Percentiles rank a stretch among this genome's conserved stretches.
These are phyloP conservation scores for Prunus yedoensis DNA, from an alignment of 331 rosid genomes.

Conservation along the genomic window DNA sequence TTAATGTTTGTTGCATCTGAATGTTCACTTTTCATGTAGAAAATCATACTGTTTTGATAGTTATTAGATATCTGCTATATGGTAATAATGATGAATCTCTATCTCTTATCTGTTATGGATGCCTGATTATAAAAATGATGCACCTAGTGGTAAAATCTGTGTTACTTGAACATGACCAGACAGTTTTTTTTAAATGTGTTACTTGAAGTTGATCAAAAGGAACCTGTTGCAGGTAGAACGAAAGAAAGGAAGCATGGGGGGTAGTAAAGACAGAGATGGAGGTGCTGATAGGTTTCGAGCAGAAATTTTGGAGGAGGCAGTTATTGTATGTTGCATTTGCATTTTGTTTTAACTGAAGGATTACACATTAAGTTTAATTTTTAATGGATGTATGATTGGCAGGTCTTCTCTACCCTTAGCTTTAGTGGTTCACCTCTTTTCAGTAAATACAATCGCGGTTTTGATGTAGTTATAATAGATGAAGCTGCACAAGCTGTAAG, in stretches of 20 bases:
- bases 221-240: slow-evolving; percentile 58
- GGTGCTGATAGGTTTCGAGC: slow-evolving; percentile 58
- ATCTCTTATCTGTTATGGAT: not conserved
- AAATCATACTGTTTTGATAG: not conserved
- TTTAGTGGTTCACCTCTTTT: slow-evolving; percentile 74
- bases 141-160: not conserved
- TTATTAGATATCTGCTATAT: not conserved
- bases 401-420: slow-evolving; percentile 97
- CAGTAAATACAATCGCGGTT: slow-evolving; percentile 70
- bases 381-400: slow-evolving; percentile 35
- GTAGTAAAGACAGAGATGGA: slow-evolving; percentile 59
- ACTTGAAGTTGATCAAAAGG: slow-evolving; percentile 15
- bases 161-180: not conserved
- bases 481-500: slow-evolving; percentile 99
- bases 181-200: not conserved
- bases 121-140: not conserved
- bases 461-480: slow-evolving; percentile 93
- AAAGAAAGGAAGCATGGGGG: slow-evolving; percentile 43
- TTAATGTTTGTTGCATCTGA: not conserved
- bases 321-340: slow-evolving; percentile 60
- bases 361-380: slow-evolving; percentile 19
- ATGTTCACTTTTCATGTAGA: not conserved
- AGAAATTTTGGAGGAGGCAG: slow-evolving; percentile 83
- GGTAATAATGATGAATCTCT: not conserved
- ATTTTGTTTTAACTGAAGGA: not conserved